Base-by-base conservation (phyloP, 441 rosid species). In the Gossypium aridum region DNA sequence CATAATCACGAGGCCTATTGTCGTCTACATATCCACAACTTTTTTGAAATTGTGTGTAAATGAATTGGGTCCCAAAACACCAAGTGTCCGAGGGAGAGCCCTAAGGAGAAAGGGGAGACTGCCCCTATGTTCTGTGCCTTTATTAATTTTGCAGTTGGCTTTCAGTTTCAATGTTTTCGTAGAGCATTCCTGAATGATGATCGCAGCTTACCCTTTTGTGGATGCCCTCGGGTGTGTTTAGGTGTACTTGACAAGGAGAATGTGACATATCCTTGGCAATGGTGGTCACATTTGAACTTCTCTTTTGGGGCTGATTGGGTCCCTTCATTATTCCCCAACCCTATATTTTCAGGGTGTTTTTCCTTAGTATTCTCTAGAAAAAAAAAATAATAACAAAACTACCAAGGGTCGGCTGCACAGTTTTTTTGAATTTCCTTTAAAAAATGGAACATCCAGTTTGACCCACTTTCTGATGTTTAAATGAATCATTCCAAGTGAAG, bases 21-120 rank as follows among this genome's bases (percentile, higher is more conserved):
- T 56, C 26, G 61, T 56, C 86, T 81, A 55, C 66, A 3, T 5
- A 61, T 55, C 54, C 61, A 75, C 83, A 75, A 75, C 81, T 80
- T 79, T 80, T 72, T 66, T 75, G 75, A 75, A 73, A 65, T 55
- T 57, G 72, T 43, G 72, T 8, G 74, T 74, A 71, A 78, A 69
- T 31, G 78, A 28, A 37, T 19, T 23, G 82, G 84, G 83, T 14
- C 82, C 83, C 84, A 3, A 64, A 64, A 4, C 43, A 37, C n/a
- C 61, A 61, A 26, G 39, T 13, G 64, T 61, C 8, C 13, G 3
- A 16, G 23, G 69, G 69, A 39, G 51, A 64, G n/a, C 51, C 69
- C 26, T 37, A 12, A 64, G 19, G 23, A 64, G 7, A 17, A 16
- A 60, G 64, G 54, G 7, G 19, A 60, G 26, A 4, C 26, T 64